These are phyloP conservation scores for Asterionellopsis glacialis DNA, from an alignment of 108 stramenopile genomes.

Conservation along the genomic window DNA sequence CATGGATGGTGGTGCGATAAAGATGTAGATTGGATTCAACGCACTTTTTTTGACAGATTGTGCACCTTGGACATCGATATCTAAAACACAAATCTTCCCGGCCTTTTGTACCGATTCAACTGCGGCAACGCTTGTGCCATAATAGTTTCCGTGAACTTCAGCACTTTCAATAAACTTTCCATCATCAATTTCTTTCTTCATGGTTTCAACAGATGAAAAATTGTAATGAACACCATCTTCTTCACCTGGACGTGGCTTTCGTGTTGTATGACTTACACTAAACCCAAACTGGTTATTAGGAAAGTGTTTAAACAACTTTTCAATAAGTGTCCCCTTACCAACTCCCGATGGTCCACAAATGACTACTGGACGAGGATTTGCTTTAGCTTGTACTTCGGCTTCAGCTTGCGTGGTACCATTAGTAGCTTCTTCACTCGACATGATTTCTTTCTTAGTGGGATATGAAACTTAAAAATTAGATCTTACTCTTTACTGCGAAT, in stretches of 20 bases:
- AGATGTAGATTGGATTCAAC: slow-evolving; percentile 47
- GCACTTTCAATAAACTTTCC: slow-evolving; percentile 78
- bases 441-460: too few relatives aligned
- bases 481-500: background rate
- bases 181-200: slow-evolving; percentile 51
- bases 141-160: slow-evolving; percentile 80
- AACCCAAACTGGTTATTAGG: slow-evolving; percentile 26
- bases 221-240: slow-evolving; percentile 70
- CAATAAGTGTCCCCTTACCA: slow-evolving; percentile 35
- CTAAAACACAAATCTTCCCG: slow-evolving; percentile 71
- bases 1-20: slow-evolving; percentile 75
- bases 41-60: slow-evolving; percentile 27
- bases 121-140: slow-evolving; percentile 67
- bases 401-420: too few relatives aligned
- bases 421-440: too few relatives aligned
- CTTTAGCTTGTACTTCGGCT: too few relatives aligned
- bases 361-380: slow-evolving; percentile 26
- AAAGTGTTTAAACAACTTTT: slow-evolving; percentile 28
- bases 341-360: slow-evolving; percentile 33
- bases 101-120: slow-evolving; percentile 45
- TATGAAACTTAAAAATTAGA: too few relatives aligned
- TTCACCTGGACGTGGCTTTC: slow-evolving; percentile 63
- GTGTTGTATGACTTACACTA: slow-evolving; percentile 72
- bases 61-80: slow-evolving; percentile 68
- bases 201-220: slow-evolving; percentile 43